Percentiles rank a stretch among this genome's conserved stretches.
These are phyloP conservation scores for Alternaria dauci DNA, from an alignment of 2,329 filamentous ascomycete genomes.

Conservation along the genomic window DNA sequence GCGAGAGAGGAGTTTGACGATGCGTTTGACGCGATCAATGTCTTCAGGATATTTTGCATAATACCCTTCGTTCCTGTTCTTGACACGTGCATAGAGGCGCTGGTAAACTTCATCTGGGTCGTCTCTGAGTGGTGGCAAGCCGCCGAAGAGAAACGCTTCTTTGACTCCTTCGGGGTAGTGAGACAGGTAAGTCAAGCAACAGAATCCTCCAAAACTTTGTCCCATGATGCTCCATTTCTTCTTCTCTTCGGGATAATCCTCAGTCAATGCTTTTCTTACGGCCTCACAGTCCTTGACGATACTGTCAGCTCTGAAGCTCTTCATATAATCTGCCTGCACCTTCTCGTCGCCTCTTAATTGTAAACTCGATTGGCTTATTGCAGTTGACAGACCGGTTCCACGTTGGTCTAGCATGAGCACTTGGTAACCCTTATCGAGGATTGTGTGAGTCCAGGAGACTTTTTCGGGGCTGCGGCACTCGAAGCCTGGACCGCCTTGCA, in stretches of 20 bases:
- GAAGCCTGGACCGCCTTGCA: constrained; percentile 87
- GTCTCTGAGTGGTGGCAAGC: constrained; percentile 78
- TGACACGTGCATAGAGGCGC: constrained; percentile 73
- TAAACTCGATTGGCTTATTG: constrained; percentile 78
- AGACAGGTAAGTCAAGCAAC: constrained; percentile 82
- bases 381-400: constrained; percentile 84
- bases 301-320: constrained; percentile 85
- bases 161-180: constrained; percentile 78
- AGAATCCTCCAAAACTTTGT: constrained; percentile 93
- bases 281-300: constrained; percentile 92
- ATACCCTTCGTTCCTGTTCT: constrained; percentile 77
- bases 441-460: constrained; percentile 71
- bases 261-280: constrained; percentile 77
- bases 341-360: constrained; percentile 67
- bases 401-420: constrained; percentile 87
- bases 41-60: constrained; percentile 89
- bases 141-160: constrained; percentile 85
- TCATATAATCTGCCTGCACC: constrained; percentile 81
- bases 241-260: constrained; percentile 72
- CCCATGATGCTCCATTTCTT: constrained; percentile 87
- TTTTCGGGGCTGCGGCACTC: constrained; percentile 79
- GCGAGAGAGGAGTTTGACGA: constrained; percentile 70
- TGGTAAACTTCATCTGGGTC: constrained; percentile 78
- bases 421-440: constrained; percentile 84
- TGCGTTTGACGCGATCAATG: constrained; percentile 68